Conservation (phyloP, 2,329 filamentous ascomycete genomes). For the Paecilomyces fulvus region DNA sequence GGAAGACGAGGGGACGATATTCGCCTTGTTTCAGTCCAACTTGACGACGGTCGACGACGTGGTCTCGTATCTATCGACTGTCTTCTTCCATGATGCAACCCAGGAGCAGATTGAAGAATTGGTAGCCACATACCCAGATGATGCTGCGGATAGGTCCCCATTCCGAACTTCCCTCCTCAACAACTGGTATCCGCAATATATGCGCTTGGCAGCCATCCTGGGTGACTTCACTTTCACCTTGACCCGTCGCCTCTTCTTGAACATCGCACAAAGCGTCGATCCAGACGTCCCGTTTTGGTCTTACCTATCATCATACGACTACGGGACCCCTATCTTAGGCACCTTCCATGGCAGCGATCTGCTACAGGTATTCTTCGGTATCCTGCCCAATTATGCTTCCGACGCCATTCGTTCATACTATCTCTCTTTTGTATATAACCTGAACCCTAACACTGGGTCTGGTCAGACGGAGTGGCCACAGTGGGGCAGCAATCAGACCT, state of each 20-base stretch:
- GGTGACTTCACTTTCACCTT: conserved; percentile 70
- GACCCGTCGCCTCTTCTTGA: conserved; percentile 55
- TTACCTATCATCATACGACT: conserved; percentile 65
- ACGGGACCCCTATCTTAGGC: conserved; percentile 62
- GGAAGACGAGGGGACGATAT: conserved; percentile 72
- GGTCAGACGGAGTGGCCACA: background rate
- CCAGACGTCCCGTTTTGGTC: conserved; percentile 57
- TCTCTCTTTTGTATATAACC: conserved; percentile 60
- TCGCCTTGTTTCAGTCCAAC: conserved; percentile 61
- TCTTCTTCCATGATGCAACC: conserved; percentile 52
- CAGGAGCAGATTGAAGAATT: conserved; percentile 45
- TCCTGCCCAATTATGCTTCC: conserved; percentile 55
- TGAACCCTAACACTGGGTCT: conserved; percentile 50
- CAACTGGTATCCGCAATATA: conserved; percentile 67
- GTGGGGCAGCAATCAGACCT: background rate
- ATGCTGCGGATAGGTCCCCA: conserved; percentile 54
- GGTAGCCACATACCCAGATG: conserved; percentile 55
- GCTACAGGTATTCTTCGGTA: conserved; percentile 59
- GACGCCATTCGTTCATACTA: conserved; percentile 60
- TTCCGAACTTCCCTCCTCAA: conserved; percentile 63
- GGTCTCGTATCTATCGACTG: conserved; percentile 52
- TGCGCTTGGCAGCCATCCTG: conserved; percentile 64
- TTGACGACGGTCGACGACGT: conserved; percentile 54
- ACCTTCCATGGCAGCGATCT: conserved; percentile 68
- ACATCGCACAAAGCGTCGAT: conserved; percentile 50